Conservation (phyloP, 129 eudicot genomes). For the Solidago caesia region DNA sequence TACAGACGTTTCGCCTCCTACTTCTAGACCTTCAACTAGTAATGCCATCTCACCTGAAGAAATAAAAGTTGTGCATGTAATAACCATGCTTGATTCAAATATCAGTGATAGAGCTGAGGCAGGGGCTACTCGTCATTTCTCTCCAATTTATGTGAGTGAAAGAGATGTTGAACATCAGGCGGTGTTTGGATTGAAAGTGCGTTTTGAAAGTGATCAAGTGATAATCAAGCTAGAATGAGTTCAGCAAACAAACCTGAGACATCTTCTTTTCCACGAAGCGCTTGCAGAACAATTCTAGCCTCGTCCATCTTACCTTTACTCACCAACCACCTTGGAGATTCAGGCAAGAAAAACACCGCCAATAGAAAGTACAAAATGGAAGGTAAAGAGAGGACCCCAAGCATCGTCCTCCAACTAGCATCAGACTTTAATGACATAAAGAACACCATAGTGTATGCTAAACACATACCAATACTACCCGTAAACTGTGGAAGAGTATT, state of each 20-base stretch:
- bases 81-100: neutral
- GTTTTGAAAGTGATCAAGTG: no score
- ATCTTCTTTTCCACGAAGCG: conserved; percentile 86
- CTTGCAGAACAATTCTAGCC: conserved; percentile 70
- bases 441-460: conserved; percentile 91
- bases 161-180: no score
- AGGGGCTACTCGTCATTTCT: no score
- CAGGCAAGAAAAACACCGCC: conserved; percentile 75
- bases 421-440: conserved; percentile 62
- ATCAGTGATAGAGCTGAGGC: no score
- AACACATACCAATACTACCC: conserved; percentile 87
- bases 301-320: conserved; percentile 90
- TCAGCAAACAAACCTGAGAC: conserved; percentile 64
- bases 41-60: conserved; percentile 77
- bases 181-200: no score
- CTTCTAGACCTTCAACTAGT: conserved; percentile 77
- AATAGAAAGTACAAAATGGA: conserved; percentile 57
- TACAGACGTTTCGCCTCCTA: conserved; percentile 68
- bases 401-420: conserved; percentile 94
- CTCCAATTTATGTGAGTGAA: no score
- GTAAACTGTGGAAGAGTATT: conserved; percentile 95
- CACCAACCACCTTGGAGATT: conserved; percentile 99
- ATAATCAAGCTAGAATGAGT: conserved; percentile 1
- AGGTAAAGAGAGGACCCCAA: conserved; percentile 87
- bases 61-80: neutral